Evolutionary conservation across 208 protist genomes (phyloP).

Genomic region (Balamuthia mandrillaris): DNA sequence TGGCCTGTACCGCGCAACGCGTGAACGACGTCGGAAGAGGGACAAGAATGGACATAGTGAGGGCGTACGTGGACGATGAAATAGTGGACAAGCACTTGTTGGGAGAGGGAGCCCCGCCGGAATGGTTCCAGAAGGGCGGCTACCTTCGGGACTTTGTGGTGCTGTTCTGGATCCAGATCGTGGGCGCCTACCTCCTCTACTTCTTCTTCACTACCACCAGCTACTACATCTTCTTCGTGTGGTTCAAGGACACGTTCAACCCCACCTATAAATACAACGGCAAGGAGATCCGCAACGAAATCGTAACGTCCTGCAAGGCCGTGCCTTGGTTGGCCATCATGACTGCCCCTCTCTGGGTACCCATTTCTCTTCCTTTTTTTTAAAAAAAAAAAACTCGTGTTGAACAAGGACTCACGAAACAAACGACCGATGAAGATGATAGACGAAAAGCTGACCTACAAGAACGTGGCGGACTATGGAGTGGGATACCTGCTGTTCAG

Average conservation of each 20-base stretch:
- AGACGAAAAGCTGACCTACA: constrained; percentile 46
- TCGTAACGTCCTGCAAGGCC: background rate
- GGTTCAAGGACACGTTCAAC: background rate
- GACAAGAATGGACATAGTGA: too few relatives aligned
- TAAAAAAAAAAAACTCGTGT: background rate
- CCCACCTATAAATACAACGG: constrained; percentile 38
- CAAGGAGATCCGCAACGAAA: background rate
- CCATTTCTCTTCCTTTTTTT: background rate
- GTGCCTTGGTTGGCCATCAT: background rate
- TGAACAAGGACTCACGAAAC: too few relatives aligned
- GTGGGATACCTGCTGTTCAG: constrained; percentile 73
- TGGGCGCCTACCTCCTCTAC: constrained; percentile 38
- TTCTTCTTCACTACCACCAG: constrained; percentile 39
- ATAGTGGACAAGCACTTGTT: too few relatives aligned
- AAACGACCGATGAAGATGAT: too few relatives aligned
- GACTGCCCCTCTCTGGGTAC: background rate
- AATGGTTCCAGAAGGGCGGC: background rate
- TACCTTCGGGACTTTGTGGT: background rate
- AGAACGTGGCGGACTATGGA: constrained; percentile 74
- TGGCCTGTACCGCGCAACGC: too few relatives aligned
- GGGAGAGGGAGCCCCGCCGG: too few relatives aligned
- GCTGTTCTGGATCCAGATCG: background rate
- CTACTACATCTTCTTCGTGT: constrained; percentile 54
- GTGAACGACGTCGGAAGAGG: too few relatives aligned
- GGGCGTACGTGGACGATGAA: too few relatives aligned